phyloP scores from a whole-genome alignment of 495 filamentous ascomycete species.

The Podospora pseudocomata region DNA sequence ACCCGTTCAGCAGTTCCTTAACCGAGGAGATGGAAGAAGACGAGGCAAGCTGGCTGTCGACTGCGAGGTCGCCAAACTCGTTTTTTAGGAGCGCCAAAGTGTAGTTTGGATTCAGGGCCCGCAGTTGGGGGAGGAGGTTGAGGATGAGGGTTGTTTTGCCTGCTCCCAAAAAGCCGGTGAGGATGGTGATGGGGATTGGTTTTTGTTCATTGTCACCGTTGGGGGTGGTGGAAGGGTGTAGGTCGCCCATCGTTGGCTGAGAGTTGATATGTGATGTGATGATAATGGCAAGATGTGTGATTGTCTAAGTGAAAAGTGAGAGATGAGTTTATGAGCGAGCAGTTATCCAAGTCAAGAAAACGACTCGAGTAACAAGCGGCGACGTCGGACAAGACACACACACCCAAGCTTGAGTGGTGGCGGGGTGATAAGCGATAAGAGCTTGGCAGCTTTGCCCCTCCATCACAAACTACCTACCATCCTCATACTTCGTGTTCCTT shows the following conservation, averaged over 20 bases:
- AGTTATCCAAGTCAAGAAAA: background rate
- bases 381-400: background rate
- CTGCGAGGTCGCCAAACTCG: conserved; percentile 90
- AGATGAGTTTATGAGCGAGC: background rate
- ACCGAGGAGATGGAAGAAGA: conserved; percentile 81
- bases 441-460: background rate
- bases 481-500: background rate
- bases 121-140: conserved; percentile 83
- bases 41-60: conserved; percentile 86
- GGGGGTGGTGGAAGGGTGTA: conserved; percentile 2
- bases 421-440: background rate
- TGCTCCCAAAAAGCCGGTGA: conserved; percentile 92
- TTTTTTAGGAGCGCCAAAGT: conserved; percentile 94
- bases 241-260: background rate
- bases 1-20: conserved; percentile 87
- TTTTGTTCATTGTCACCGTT: background rate
- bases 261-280: background rate
- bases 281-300: background rate
- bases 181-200: conserved; percentile 84
- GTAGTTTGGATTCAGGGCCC: conserved; percentile 59
- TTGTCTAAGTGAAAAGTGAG: background rate
- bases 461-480: background rate
- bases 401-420: background rate
- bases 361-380: background rate
- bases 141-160: conserved; percentile 93